Conservation (phyloP, 257 asterid genomes). For the Nicotiana undulata region DNA sequence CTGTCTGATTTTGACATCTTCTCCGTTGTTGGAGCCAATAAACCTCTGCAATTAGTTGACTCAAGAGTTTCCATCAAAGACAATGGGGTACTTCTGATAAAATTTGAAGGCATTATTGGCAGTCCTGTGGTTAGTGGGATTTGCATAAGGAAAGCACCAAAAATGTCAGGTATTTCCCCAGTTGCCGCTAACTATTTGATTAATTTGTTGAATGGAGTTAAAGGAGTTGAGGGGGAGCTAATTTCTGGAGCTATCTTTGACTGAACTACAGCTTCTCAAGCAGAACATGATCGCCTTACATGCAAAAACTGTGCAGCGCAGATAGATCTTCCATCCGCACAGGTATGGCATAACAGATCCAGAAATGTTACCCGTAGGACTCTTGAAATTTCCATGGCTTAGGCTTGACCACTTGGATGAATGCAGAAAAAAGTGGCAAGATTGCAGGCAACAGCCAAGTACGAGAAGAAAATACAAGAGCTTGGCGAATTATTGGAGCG, state of each 20-base stretch:
- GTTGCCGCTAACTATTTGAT: not conserved
- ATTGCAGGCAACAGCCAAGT: constrained; percentile 50
- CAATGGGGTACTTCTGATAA: constrained; percentile 47
- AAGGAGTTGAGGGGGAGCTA: not conserved
- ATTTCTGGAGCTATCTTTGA: constrained; percentile 5
- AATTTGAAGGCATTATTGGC: constrained; percentile 76
- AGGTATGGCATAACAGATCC: constrained; percentile 40
- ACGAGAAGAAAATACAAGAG: constrained; percentile 74
- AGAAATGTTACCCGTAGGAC: not conserved
- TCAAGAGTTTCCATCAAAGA: constrained; percentile 60
- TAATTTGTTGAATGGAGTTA: not conserved
- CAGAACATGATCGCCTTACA: constrained; percentile 31
- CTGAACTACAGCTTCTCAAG: constrained; percentile 35
- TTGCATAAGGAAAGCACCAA: constrained; percentile 56
- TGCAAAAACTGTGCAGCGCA: constrained; percentile 69
- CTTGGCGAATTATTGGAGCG: constrained; percentile 56
- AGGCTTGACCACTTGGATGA: constrained; percentile 10
- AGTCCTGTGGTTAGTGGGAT: constrained; percentile 90
- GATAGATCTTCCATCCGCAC: constrained; percentile 57
- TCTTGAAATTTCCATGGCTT: constrained; percentile 7
- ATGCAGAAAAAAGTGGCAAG: constrained; percentile 54
- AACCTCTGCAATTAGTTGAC: constrained; percentile 75
- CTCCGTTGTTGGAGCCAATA: constrained; percentile 86
- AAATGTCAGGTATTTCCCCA: constrained; percentile 36
- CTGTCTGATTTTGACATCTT: constrained; percentile 82